These are phyloP conservation scores for Copromyces sp. DNA, from an alignment of 495 filamentous ascomycete genomes.

Conservation along the genomic window DNA sequence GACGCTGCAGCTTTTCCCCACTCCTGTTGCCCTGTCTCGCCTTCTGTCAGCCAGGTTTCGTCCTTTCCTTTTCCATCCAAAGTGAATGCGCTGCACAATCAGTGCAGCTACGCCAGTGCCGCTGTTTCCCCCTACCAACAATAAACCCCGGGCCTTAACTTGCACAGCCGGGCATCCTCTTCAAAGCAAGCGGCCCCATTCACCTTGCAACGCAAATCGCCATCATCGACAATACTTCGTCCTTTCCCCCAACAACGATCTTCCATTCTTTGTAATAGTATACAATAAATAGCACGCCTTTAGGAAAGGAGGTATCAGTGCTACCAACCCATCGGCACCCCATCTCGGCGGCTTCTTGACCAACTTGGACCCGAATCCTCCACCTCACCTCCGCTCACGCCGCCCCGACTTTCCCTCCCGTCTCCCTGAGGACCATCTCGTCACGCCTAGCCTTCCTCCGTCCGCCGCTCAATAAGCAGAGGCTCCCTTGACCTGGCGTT, in stretches of 20 bases:
- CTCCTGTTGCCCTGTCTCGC: background rate
- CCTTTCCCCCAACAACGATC: background rate
- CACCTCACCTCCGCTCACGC: background rate
- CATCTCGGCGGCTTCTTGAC: background rate
- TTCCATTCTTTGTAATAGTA: background rate
- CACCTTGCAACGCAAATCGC: background rate
- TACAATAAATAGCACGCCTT: background rate
- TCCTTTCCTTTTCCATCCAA: background rate
- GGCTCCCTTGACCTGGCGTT: background rate
- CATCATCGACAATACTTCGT: background rate
- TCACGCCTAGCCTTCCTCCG: background rate
- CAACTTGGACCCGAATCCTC: background rate
- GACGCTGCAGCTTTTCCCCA: slow-evolving; percentile 1
- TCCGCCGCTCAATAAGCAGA: background rate
- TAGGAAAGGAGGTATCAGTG: background rate
- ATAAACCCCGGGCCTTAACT: background rate
- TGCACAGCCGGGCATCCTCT: background rate
- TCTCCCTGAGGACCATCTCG: background rate
- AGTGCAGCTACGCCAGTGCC: background rate
- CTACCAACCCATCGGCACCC: background rate
- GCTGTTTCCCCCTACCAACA: background rate
- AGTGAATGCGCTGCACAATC: background rate
- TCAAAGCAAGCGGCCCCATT: background rate
- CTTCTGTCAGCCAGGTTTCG: slow-evolving; percentile 10
- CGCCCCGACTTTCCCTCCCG: background rate